Conservation (phyloP, 2,329 filamentous ascomycete genomes). For the Nannizzia gypsea region DNA sequence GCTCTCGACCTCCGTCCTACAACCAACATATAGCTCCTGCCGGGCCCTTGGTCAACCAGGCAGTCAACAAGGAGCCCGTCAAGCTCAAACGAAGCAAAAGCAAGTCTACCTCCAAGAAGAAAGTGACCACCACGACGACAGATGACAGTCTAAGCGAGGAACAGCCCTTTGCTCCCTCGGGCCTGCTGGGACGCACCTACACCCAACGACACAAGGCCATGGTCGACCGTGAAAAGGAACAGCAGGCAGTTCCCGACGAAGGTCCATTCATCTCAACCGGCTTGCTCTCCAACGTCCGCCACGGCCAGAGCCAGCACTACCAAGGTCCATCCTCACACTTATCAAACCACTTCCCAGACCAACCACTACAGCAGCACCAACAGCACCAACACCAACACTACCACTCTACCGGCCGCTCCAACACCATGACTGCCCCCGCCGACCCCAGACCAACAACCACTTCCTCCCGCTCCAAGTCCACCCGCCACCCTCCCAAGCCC, state of each 20-base stretch:
- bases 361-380: constrained; percentile 11
- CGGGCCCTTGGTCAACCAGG: not conserved
- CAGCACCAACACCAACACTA: constrained; percentile 10
- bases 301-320: not conserved
- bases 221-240: constrained; percentile 28
- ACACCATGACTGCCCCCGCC: constrained; percentile 19
- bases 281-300: constrained; percentile 39
- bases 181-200: constrained; percentile 31
- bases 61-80: not conserved
- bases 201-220: constrained; percentile 30
- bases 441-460: constrained; percentile 16
- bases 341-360: constrained; percentile 22
- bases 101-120: constrained; percentile 3
- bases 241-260: constrained; percentile 20
- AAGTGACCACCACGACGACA: not conserved
- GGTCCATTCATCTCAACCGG: constrained; percentile 42
- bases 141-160: constrained; percentile 3
- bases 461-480: constrained; percentile 35
- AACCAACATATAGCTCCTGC: not conserved
- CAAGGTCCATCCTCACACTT: constrained; percentile 18
- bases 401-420: constrained; percentile 21
- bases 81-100: constrained; percentile 6
- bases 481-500: constrained; percentile 42
- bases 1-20: not conserved
- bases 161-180: constrained; percentile 27